Evolutionary conservation across 2,329 filamentous ascomycete species (phyloP).

Genomic region (Pestalotiopsis sp.): DNA sequence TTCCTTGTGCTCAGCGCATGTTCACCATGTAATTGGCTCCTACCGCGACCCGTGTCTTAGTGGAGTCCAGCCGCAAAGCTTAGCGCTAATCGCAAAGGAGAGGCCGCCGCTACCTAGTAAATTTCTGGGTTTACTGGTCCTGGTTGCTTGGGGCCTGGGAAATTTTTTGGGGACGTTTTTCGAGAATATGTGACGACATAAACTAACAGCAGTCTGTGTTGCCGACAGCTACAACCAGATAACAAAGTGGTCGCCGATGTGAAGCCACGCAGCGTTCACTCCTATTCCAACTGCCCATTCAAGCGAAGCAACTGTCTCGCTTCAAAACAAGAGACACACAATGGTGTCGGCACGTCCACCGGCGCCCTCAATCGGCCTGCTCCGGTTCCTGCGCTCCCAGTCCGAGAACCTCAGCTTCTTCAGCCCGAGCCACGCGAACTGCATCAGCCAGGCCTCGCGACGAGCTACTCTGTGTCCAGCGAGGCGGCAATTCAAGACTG

Average conservation of each 20-base stretch:
- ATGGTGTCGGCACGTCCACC: slow-evolving; percentile 50
- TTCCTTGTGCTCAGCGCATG: not conserved
- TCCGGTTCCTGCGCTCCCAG: slow-evolving; percentile 75
- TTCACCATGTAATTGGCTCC: not conserved
- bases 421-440: slow-evolving; percentile 37
- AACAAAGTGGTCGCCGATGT: slow-evolving; percentile 9
- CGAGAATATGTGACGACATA: slow-evolving; percentile 13
- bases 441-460: slow-evolving; percentile 15
- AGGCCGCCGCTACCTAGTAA: not conserved
- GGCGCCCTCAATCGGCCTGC: slow-evolving; percentile 58
- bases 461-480: slow-evolving; percentile 24
- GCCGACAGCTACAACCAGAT: not conserved
- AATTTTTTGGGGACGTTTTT: not conserved
- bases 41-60: not conserved
- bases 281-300: not conserved
- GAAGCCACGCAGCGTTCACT: not conserved
- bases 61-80: not conserved
- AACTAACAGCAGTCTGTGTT: not conserved
- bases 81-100: slow-evolving; percentile 1
- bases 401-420: slow-evolving; percentile 61
- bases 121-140: not conserved
- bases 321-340: not conserved
- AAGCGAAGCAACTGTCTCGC: not conserved
- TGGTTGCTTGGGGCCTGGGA: not conserved
- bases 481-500: slow-evolving; percentile 24